Evolutionary conservation across 2,329 filamentous ascomycete species (phyloP), one percentile per base, ranked within the genome.

Genomic region (Fusarium sp.): DNA sequence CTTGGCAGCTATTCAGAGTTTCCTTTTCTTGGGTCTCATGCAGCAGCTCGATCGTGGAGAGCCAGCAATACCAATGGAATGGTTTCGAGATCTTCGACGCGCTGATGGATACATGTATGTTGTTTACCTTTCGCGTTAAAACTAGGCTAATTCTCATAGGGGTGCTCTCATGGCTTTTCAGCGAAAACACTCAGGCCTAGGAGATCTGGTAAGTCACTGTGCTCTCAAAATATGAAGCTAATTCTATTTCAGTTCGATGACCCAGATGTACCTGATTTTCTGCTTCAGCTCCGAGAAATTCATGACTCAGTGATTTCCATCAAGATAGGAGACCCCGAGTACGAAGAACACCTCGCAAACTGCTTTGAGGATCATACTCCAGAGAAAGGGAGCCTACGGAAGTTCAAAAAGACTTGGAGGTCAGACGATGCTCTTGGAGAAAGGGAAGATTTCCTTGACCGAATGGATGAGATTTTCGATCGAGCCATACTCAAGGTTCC

Each of bases 301-400:
- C 9, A 17, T 1, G 33, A 49, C 2, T 0, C 39, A 14, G 14
- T 56, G 1, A 26, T 56, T 5, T 56, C 53, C 15, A 47, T 56
- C 21, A 11, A 47, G 14, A 56, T 56, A 7, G 44, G 44, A 7
- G 21, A 40, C 9, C 43, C 53, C 4, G 43, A 49, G 1, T 24
- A 40, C 1, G 43, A 56, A 14, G 14, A 33, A 2, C 31, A 31
- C 11, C 43, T 56, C 1, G 43, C 34, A 13, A 33, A 17, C 3
- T 38, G 19, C 4, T 56, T 56, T 8, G 24, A 49, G 4, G 43
- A 56, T n/a, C 36, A 40, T 10, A 56, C 33, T 11, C 24, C 47
- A 3, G 6, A 24, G 2, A 34, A 24, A 19, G 34, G 31, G 4
- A 49, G n/a, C 5, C 34, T 56, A 2, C 36, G 36, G 14, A 56